These are phyloP conservation scores for Dalbergia cochinchinensis DNA, from an alignment of 306 rosid species.

Conservation along the genomic window DNA sequence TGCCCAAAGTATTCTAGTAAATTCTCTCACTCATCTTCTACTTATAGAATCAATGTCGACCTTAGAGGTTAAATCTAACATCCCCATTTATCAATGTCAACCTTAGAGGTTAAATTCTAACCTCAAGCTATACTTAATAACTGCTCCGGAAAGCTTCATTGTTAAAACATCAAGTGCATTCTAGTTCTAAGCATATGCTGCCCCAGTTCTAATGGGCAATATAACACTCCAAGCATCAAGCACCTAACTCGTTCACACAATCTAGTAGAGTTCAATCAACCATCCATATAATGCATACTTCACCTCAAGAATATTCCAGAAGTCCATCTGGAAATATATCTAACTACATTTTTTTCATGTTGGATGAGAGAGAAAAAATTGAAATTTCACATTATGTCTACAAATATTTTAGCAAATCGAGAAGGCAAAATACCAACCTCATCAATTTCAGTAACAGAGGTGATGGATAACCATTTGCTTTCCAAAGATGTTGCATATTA, in stretches of 20 bases:
- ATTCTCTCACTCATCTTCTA: no score
- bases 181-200: conserved; percentile 7
- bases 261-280: neutral
- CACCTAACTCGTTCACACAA: conserved; percentile 25
- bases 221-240: neutral
- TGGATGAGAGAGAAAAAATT: conserved; percentile 13
- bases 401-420: conserved; percentile 15
- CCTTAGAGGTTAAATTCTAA: no score
- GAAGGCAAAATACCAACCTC: conserved; percentile 66
- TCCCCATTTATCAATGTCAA: no score
- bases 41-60: no score
- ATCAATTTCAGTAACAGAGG: conserved; percentile 65
- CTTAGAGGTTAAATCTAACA: no score
- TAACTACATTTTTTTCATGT: neutral
- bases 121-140: no score
- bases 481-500: conserved; percentile 57
- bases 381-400: neutral
- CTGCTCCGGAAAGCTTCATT: neutral
- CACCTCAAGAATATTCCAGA: conserved; percentile 6
- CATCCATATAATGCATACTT: conserved; percentile 16
- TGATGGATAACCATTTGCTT: conserved; percentile 66
- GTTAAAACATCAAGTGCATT: conserved; percentile 1
- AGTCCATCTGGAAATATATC: conserved; percentile 3
- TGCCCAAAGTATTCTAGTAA: no score
- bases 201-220: neutral